These are phyloP conservation scores for Fraxinus pennsylvanica DNA, from an alignment of 257 asterid species.

Conservation along the genomic window DNA sequence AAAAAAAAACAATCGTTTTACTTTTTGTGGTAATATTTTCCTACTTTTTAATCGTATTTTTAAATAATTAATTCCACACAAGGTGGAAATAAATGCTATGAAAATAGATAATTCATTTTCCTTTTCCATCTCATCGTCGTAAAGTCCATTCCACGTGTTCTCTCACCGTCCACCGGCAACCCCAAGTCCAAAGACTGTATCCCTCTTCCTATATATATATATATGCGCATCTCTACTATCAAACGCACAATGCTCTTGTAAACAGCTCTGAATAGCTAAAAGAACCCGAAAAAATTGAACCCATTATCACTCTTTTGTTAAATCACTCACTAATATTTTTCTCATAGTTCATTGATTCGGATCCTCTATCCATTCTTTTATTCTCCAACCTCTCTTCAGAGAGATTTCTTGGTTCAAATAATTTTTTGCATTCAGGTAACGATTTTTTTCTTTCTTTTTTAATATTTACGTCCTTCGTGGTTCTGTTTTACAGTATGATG, in stretches of 20 bases:
- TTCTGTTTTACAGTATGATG: not conserved
- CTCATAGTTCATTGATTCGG: not conserved
- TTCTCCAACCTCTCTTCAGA: not conserved
- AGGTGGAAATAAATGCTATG: too few species aligned
- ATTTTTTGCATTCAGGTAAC: slow-evolving; percentile 33
- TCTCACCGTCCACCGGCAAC: not conserved
- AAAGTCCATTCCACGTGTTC: slow-evolving; percentile 61
- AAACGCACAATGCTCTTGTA: not conserved
- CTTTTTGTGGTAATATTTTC: too few species aligned
- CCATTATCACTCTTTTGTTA: not conserved
- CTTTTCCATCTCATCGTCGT: not conserved
- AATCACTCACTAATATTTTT: not conserved
- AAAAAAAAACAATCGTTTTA: too few species aligned
- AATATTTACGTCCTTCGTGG: not conserved
- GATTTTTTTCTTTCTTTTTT: not conserved
- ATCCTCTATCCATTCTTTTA: not conserved
- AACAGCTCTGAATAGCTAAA: not conserved
- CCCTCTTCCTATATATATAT: not conserved
- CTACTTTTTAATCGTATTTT: too few species aligned
- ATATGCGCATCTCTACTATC: not conserved
- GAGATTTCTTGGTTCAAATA: slow-evolving; percentile 13
- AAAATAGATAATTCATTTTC: too few species aligned
- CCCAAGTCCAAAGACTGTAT: not conserved
- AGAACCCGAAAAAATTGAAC: not conserved
- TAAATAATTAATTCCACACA: too few species aligned